Base-by-base conservation (phyloP, 176 grass and related monocot genomes). In the Pontederia crassipes region DNA sequence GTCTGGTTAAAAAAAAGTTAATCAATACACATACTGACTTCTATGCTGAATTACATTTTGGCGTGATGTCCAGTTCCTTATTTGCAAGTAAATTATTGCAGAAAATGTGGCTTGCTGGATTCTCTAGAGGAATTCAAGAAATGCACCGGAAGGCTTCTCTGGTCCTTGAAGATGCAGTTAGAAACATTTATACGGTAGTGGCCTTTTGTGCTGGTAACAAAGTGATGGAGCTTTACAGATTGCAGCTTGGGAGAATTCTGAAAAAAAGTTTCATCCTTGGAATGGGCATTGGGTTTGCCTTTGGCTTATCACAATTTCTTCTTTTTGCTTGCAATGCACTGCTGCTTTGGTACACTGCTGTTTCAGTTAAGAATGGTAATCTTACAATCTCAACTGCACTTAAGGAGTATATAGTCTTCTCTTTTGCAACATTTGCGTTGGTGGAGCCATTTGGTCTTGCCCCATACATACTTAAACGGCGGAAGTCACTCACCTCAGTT, bases 51-150 rank as follows among this genome's bases (percentile, higher is more conserved):
- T 49, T 24, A 50, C 8, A 48, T 24, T 12, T 55, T 29, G 45
- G 1, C 56, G 9, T 69, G 28, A 14, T 46, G 18, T 57, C 28
- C 28, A 14, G 28, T 48, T 55, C n/a, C 11, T 65, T 11, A 64
- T 24, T 18, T 57, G 8, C 18, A 14, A 8, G 40, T 0, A 55
- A 47, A 56, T 55, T 69, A 12, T 7, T 66, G 61, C 85, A 98
- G 94, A 98, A 98, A 83, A 60, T 89, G 77, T 98, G 94, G 94
- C 94, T 98, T 81, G 88, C 85, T 69, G 94, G 94, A 51, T 98
- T 98, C 75, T 98, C 94, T 54, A 91, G 83, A 83, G 94, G 94
- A 75, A 98, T 98, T 66, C 94, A 98, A 55, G 94, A 98, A 62
- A 98, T 93, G 94, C 94, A 98, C 65, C 92, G 85, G 69, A 98